Base-by-base conservation (phyloP, 2,329 filamentous ascomycete species). In the Mycosphaerella sp. region DNA sequence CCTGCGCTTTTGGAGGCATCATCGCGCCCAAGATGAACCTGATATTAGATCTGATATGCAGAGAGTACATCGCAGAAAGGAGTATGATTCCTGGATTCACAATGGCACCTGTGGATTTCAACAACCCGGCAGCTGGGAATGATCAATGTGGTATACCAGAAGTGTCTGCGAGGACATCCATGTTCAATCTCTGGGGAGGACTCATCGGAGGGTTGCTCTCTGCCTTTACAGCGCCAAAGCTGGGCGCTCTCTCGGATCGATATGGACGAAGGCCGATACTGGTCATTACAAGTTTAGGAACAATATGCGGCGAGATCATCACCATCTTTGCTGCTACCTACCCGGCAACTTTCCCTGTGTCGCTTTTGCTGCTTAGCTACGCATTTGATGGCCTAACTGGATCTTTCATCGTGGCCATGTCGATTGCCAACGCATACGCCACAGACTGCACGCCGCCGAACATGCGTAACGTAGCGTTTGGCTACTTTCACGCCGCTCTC, bases 1-100 rank as follows among this genome's bases (percentile, higher is more conserved):
- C 89, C 0, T 74, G 94, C 48, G 89, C 90, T 0, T 91, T 93
- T 68, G 93, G 91, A 28, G 89, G 88, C 50, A 80, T 87, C 6
- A 75, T 93, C 6, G 87, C 96, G 7, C 90, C 91, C 8, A 93
- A 86, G 67, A 76, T 95, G 56, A 95, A 95, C 64, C 72, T 96
- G 70, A 88, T 95, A 56, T 77, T 95, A 55, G 79, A 84, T 52
- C 76, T 98, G 25, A 81, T 97, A 46, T 98, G 93, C 69, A 80
- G 82, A 56, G 79, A 86, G 54, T 94, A 95, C 69, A 85, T 93
- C 59, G 78, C 83, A 18, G 85, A 94, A 61, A 73, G 79, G 66
- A 75, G 79, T 6, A 66, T 76, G 3, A 59, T 70, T 7, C 83
- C 85, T 0, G 72, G 70, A 21, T 80, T 81, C 58, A 75, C 75